phyloP scores from a whole-genome alignment of 163 green algal genomes.

The Chlamydomonas reinhardtii region DNA sequence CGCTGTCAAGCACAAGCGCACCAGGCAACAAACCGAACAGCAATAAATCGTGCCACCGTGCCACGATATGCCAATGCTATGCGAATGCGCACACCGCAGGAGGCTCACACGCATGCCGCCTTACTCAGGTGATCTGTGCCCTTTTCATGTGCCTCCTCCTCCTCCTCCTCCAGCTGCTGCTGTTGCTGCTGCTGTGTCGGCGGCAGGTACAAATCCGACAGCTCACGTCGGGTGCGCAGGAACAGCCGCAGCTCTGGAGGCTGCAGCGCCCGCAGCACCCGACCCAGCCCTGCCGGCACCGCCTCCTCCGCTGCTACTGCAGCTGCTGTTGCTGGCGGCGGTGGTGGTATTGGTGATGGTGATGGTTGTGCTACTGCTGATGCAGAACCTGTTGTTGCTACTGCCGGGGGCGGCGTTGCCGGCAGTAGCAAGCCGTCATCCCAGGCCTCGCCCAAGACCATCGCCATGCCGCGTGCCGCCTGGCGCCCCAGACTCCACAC shows the following conservation, averaged over 20 bases:
- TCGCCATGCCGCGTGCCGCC: not conserved
- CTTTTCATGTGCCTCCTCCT: too few relatives aligned
- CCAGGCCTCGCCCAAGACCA: not conserved
- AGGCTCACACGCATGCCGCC: too few relatives aligned
- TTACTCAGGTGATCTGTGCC: too few relatives aligned
- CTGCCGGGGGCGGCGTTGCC: not conserved
- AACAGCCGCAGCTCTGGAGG: not conserved
- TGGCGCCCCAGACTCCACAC: not conserved
- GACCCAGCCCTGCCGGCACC: not conserved
- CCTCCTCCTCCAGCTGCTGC: too few relatives aligned
- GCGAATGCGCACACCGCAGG: too few relatives aligned
- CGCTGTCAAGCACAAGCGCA: too few relatives aligned
- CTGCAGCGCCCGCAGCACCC: not conserved
- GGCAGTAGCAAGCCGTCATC: not conserved
- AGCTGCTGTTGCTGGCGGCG: not conserved
- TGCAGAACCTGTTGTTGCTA: not conserved
- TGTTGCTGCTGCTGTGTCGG: not conserved
- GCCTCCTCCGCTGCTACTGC: not conserved
- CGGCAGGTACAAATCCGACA: not conserved
- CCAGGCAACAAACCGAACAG: too few relatives aligned
- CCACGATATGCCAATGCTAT: too few relatives aligned
- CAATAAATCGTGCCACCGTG: too few relatives aligned
- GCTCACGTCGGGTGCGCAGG: not conserved
- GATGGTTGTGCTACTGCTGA: too few relatives aligned
- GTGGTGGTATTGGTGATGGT: too few relatives aligned